Evolutionary conservation across 345 rosid species (phyloP), one percentile per base, ranked within the genome.

Genomic region (Hibiscus syriacus): DNA sequence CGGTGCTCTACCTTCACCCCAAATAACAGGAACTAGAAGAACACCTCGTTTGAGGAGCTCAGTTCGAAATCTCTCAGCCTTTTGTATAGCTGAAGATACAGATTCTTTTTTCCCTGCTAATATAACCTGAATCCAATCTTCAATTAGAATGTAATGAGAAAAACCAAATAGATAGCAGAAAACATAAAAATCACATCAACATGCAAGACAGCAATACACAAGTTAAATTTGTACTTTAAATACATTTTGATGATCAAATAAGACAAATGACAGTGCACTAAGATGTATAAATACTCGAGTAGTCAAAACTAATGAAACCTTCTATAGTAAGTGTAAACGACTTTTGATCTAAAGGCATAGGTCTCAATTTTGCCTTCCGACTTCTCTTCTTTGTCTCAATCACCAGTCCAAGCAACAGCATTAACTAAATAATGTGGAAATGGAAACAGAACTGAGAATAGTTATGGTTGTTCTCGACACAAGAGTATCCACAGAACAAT

Each of bases 1-100:
- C 1, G 83, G 82, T 76, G 67, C 73, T 76, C 69, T 87, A 29
- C 85, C 84, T 80, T 86, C 89, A 71, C 85, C 95, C 89, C 88
- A 94, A 48, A 86, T 72, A 49, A 94, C 87, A 56, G 99, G 99
- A 80, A 91, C 86, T 74, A 89, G 74, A 67, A 94, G 93, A 81
- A 87, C 92, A 67, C 97, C 99, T 73, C 93, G 77, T 71, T 74
- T 82, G 66, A 94, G 79, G 61, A 94, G 95, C 78, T 94, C 97
- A 14, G 95, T 86, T 78, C 92, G 81, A 69, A 93, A 93, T 72
- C 88, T 87, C 70, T 90, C 98, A 8, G 97, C 97, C 69, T 78
- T 86, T 72, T 85, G 83, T 77, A 90, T 74, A 6, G 98, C 86
- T 67, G 75, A 50, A 2, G 90, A 72, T 71, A 91, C 81, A 26